These are phyloP conservation scores for Phaseolus coccineus DNA, from an alignment of 331 rosid genomes.

Conservation along the genomic window DNA sequence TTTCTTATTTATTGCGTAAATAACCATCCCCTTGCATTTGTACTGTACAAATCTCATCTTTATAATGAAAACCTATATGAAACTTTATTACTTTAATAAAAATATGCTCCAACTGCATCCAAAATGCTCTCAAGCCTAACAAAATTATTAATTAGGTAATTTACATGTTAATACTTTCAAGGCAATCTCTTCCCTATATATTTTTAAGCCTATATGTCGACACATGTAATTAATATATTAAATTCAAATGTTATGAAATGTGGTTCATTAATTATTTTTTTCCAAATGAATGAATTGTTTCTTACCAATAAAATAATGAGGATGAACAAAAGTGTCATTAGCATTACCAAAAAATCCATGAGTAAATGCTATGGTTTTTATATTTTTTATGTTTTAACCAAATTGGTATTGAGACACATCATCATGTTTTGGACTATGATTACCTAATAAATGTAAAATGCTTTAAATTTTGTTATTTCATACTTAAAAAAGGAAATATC, in stretches of 20 bases:
- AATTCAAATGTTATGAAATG: neutral
- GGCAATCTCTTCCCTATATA: constrained; percentile 15
- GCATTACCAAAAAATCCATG: constrained; percentile 21
- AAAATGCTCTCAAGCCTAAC: constrained; percentile 11
- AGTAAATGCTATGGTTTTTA: neutral
- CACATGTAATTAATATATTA: neutral
- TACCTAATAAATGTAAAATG: no score
- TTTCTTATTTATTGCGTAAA: neutral
- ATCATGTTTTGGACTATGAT: neutral
- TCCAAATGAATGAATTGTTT: constrained; percentile 1
- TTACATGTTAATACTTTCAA: neutral
- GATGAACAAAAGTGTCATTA: neutral
- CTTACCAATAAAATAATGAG: neutral
- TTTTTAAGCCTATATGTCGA: constrained; percentile 2
- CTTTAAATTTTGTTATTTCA: no score
- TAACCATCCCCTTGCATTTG: neutral
- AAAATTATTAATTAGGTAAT: neutral
- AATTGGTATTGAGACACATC: neutral
- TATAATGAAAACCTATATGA: neutral
- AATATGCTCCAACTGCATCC: neutral
- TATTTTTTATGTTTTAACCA: no score
- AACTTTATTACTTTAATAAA: neutral
- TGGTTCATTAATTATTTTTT: neutral
- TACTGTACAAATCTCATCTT: neutral
- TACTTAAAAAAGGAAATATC: no score